phyloP scores from a whole-genome alignment of 768 basidiomycete species.

The Suillus weaverae region DNA sequence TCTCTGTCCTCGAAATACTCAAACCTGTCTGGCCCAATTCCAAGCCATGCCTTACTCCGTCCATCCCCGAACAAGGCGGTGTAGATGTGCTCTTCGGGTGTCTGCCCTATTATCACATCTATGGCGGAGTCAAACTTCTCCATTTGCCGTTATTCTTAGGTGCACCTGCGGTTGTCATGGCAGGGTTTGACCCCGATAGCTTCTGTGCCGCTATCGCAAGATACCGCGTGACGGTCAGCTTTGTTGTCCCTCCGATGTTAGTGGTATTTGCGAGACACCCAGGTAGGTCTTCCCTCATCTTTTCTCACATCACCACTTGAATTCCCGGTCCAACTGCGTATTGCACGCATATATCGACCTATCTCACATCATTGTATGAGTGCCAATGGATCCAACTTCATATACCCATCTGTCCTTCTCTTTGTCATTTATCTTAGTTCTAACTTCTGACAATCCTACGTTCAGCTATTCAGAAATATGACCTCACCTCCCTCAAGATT shows the following conservation, averaged over 20 bases:
- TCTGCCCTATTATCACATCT: constrained; percentile 60
- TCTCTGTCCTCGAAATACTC: constrained; percentile 55
- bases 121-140: constrained; percentile 61
- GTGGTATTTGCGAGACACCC: constrained; percentile 72
- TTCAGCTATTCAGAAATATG: constrained; percentile 62
- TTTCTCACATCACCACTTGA: neutral
- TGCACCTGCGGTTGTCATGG: constrained; percentile 54
- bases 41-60: constrained; percentile 26
- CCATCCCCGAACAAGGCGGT: constrained; percentile 3
- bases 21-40: constrained; percentile 43
- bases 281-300: constrained; percentile 40
- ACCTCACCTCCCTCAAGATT: constrained; percentile 57
- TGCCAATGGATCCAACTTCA: neutral
- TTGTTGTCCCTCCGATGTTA: constrained; percentile 84
- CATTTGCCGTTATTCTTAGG: constrained; percentile 55
- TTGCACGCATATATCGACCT: neutral
- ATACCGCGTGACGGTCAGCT: constrained; percentile 56
- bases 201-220: constrained; percentile 68
- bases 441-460: constrained; percentile 1
- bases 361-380: neutral
- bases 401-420: neutral
- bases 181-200: constrained; percentile 67
- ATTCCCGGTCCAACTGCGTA: neutral
- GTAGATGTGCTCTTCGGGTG: constrained; percentile 59
- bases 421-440: neutral